A percentile compares a stretch with the other conserved stretches of the same genome.
phyloP scores from a whole-genome alignment of 2,329 filamentous ascomycete species.

The Acrodontium crateriforme region DNA sequence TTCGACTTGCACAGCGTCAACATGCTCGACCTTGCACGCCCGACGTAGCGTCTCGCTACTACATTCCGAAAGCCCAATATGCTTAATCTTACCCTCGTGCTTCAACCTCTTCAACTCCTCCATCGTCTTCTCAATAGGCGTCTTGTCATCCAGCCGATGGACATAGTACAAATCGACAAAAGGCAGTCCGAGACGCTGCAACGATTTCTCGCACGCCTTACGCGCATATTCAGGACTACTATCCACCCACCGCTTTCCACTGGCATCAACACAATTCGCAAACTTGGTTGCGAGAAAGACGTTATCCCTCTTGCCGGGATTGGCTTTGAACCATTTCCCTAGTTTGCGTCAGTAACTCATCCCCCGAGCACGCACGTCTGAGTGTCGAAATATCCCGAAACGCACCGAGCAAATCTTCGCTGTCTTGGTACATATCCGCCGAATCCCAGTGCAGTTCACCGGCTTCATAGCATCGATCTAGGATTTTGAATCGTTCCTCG shows the following conservation, averaged over 20 bases:
- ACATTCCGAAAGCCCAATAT: constrained; percentile 43
- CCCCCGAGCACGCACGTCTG: background rate
- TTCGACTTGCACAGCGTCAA: constrained; percentile 41
- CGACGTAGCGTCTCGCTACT: constrained; percentile 37
- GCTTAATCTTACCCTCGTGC: constrained; percentile 42
- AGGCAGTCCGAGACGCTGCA: constrained; percentile 26
- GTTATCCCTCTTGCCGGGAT: constrained; percentile 34
- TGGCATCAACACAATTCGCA: constrained; percentile 24
- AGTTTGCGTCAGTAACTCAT: background rate
- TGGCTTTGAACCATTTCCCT: constrained; percentile 25
- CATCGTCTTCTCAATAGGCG: constrained; percentile 36
- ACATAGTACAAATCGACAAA: constrained; percentile 31
- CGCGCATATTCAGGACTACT: constrained; percentile 28
- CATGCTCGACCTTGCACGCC: constrained; percentile 35
- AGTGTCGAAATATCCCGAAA: no score
- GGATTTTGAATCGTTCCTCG: constrained; percentile 35
- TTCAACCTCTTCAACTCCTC: constrained; percentile 35
- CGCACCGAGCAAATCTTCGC: constrained; percentile 31
- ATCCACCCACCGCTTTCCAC: constrained; percentile 25
- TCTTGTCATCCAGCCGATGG: constrained; percentile 30
- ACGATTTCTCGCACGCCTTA: constrained; percentile 25
- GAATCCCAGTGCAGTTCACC: constrained; percentile 41
- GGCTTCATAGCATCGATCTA: constrained; percentile 37
- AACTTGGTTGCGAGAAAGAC: constrained; percentile 43
- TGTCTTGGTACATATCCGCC: constrained; percentile 26